phyloP scores from a whole-genome alignment of 441 rosid genomes.

The Euphorbia schlechtendalii region DNA sequence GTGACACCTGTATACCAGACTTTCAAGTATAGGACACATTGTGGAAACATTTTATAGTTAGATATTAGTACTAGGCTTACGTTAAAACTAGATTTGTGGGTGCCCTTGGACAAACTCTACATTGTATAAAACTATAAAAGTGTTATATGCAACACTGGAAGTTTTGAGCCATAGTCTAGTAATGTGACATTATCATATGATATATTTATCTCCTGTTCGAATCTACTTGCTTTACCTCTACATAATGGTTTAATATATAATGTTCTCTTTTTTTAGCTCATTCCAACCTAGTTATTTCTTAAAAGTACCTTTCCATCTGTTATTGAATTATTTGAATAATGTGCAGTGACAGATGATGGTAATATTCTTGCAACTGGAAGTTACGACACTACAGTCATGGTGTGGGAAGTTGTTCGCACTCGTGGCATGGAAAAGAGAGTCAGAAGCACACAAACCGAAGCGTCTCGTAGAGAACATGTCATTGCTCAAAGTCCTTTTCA shows the following conservation, averaged over 20 bases:
- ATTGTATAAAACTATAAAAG: too few relatives aligned
- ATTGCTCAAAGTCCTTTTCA: slow-evolving; percentile 88
- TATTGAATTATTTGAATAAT: slow-evolving; percentile 22
- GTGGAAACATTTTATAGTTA: not conserved
- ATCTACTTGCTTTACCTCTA: not conserved
- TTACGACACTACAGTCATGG: slow-evolving; percentile 97
- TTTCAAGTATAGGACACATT: too few relatives aligned
- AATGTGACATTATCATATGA: slow-evolving; percentile 16
- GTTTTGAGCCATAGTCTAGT: not conserved
- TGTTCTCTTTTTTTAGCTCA: slow-evolving; percentile 10
- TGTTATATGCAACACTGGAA: not conserved
- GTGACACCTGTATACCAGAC: too few relatives aligned
- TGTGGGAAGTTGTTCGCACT: slow-evolving; percentile 74
- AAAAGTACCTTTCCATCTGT: slow-evolving; percentile 10
- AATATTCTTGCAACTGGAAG: slow-evolving; percentile 95
- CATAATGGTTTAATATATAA: slow-evolving; percentile 4
- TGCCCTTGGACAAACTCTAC: not conserved
- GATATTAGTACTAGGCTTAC: not conserved
- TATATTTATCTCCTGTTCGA: slow-evolving; percentile 15
- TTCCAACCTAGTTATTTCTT: too few relatives aligned
- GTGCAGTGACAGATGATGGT: slow-evolving; percentile 85
- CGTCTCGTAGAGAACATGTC: slow-evolving; percentile 61
- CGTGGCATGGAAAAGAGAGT: slow-evolving; percentile 62
- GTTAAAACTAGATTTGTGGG: not conserved
- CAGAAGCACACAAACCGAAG: slow-evolving; percentile 45